Conservation (phyloP, 805 yeast species). For the Kuraishia cidri region DNA sequence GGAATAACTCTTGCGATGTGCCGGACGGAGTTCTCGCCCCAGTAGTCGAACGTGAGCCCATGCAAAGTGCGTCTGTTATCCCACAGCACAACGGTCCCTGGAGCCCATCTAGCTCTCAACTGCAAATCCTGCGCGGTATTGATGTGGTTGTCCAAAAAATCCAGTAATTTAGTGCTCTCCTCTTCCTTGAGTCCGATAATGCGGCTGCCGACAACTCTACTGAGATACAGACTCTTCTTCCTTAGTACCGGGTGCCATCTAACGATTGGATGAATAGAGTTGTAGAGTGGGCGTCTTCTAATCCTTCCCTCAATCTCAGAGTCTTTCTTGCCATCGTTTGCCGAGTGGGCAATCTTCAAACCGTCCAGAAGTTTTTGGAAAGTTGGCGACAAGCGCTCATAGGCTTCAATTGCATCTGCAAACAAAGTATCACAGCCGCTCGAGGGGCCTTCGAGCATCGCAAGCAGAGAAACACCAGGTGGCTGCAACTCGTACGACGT, state of each 20-base stretch:
- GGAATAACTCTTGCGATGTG: slow-evolving; percentile 72
- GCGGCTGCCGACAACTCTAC: slow-evolving; percentile 52
- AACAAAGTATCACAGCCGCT: slow-evolving; percentile 69
- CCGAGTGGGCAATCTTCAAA: slow-evolving; percentile 61
- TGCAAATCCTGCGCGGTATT: slow-evolving; percentile 50
- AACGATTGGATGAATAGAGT: slow-evolving; percentile 60
- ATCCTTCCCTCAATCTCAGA: slow-evolving; percentile 50
- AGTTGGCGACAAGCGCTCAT: slow-evolving; percentile 58
- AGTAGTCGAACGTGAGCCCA: slow-evolving; percentile 62
- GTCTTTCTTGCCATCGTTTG: slow-evolving; percentile 58
- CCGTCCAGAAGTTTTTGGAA: slow-evolving; percentile 51
- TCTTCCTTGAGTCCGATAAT: slow-evolving; percentile 67
- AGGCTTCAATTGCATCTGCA: slow-evolving; percentile 62
- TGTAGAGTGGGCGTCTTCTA: slow-evolving; percentile 55
- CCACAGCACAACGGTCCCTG: slow-evolving; percentile 66
- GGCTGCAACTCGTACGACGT: slow-evolving; percentile 63
- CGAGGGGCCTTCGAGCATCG: slow-evolving; percentile 33
- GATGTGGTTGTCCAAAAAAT: slow-evolving; percentile 46
- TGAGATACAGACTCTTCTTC: slow-evolving; percentile 47
- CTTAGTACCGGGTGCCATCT: slow-evolving; percentile 69
- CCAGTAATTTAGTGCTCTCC: slow-evolving; percentile 55
- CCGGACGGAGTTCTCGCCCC: slow-evolving; percentile 60
- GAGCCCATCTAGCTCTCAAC: slow-evolving; percentile 64
- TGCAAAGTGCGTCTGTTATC: slow-evolving; percentile 69
- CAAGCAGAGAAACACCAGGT: slow-evolving; percentile 39